Conservation (phyloP, 768 basidiomycete species). For the Phaeolepiota aurea region DNA sequence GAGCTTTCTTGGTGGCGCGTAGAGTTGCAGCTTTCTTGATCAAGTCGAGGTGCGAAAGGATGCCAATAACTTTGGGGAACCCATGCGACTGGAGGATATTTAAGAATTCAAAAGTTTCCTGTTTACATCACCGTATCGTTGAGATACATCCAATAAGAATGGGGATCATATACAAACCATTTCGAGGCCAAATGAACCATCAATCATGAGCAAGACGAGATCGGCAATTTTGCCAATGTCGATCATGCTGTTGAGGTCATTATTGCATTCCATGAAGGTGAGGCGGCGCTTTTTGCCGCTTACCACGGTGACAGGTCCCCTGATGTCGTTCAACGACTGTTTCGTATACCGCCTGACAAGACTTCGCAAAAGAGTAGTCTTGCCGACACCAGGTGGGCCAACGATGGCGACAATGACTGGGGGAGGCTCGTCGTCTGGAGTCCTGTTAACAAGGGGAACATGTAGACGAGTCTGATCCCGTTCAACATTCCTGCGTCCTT, state of each 20-base stretch:
- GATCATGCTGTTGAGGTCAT: slow-evolving; percentile 97
- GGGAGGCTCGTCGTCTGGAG: slow-evolving; percentile 85
- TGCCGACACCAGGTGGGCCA: slow-evolving; percentile 95
- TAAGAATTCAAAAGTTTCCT: slow-evolving; percentile 99
- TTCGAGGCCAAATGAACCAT: slow-evolving; percentile 96
- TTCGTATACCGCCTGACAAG: slow-evolving; percentile 91
- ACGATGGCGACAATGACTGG: slow-evolving; percentile 93
- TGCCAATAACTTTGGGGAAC: slow-evolving; percentile 96
- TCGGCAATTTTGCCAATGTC: slow-evolving; percentile 97
- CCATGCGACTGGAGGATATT: slow-evolving; percentile 96
- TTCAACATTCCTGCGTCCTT: slow-evolving; percentile 87
- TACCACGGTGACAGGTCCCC: slow-evolving; percentile 92
- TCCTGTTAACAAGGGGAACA: slow-evolving; percentile 92
- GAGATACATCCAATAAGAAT: not conserved
- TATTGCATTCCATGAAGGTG: slow-evolving; percentile 97
- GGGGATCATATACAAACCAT: slow-evolving; percentile 57
- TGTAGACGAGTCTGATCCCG: slow-evolving; percentile 91
- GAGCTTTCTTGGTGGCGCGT: slow-evolving; percentile 82
- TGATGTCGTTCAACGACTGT: slow-evolving; percentile 81
- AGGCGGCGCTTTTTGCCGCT: slow-evolving; percentile 87
- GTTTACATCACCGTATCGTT: slow-evolving; percentile 1
- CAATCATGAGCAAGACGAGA: slow-evolving; percentile 93
- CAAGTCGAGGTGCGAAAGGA: slow-evolving; percentile 94
- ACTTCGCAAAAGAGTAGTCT: slow-evolving; percentile 87
- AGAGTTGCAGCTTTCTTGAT: slow-evolving; percentile 87